Evolutionary conservation across 192 early-diverging fungal genomes (phyloP).

Genomic region (Podila epigama): DNA sequence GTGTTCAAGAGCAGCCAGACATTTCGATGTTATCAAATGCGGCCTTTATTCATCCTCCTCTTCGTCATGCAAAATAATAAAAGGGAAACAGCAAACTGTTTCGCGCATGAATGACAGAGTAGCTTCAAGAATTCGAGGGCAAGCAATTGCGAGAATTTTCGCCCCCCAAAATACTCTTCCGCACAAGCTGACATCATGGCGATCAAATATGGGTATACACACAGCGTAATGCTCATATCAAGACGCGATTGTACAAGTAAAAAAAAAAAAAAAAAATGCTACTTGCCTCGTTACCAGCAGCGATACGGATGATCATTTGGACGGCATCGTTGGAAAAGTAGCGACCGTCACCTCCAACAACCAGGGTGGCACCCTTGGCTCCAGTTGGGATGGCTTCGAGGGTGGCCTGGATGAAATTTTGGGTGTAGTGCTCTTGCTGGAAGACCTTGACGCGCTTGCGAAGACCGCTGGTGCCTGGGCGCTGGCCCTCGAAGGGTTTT

Average conservation of each 20-base stretch:
- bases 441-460: slow-evolving; percentile 97
- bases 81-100: too few species aligned
- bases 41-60: too few species aligned
- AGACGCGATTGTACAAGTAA: not conserved
- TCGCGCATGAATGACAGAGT: too few species aligned
- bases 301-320: slow-evolving; percentile 87
- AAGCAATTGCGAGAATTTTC: not conserved
- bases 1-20: not conserved
- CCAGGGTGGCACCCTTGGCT: slow-evolving; percentile 79
- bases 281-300: slow-evolving; percentile 82
- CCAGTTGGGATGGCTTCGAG: slow-evolving; percentile 84
- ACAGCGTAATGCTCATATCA: too few species aligned
- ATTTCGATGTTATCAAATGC: too few species aligned
- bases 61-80: too few species aligned
- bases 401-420: slow-evolving; percentile 96
- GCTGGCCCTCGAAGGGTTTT: slow-evolving; percentile 88
- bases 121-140: too few species aligned
- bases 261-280: slow-evolving; percentile 2
- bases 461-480: slow-evolving; percentile 96
- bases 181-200: not conserved
- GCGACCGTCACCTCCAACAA: slow-evolving; percentile 97
- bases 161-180: too few species aligned
- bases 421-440: slow-evolving; percentile 93
- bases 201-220: too few species aligned
- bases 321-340: slow-evolving; percentile 87